Evolutionary conservation across 2,329 filamentous ascomycete species (phyloP).

Genomic region (Talaromyces sp.): DNA sequence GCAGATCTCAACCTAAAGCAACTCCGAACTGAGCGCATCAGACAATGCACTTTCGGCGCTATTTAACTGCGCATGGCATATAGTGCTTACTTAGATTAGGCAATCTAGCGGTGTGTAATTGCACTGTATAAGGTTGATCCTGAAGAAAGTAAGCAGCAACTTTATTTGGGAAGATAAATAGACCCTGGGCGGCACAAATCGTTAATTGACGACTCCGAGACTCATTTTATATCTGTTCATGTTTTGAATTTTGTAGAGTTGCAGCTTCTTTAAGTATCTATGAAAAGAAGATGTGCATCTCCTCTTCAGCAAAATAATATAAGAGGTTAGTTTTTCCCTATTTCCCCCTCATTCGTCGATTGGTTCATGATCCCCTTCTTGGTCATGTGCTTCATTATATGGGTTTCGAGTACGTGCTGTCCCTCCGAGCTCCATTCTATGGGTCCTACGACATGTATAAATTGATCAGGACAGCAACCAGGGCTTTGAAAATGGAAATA

Average conservation of each 20-base stretch:
- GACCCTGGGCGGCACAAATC: too few species aligned
- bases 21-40: too few species aligned
- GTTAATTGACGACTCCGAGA: background rate
- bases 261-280: background rate
- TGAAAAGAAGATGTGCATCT: background rate
- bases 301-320: background rate
- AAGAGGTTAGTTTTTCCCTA: background rate
- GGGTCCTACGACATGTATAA: background rate
- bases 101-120: background rate
- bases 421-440: background rate
- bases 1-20: background rate
- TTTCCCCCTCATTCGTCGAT: background rate
- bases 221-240: background rate
- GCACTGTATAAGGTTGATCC: background rate
- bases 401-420: background rate
- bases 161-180: background rate
- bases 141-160: background rate
- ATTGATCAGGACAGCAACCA: background rate
- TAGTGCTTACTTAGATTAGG: background rate
- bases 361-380: background rate
- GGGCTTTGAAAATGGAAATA: background rate
- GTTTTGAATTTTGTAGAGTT: background rate
- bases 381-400: background rate
- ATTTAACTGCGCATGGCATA: background rate
- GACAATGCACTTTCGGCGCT: too few species aligned